Evolutionary conservation across 495 filamentous ascomycete species (phyloP), one percentile per base, ranked within the genome.

Genomic region (Penicillium paxilli): DNA sequence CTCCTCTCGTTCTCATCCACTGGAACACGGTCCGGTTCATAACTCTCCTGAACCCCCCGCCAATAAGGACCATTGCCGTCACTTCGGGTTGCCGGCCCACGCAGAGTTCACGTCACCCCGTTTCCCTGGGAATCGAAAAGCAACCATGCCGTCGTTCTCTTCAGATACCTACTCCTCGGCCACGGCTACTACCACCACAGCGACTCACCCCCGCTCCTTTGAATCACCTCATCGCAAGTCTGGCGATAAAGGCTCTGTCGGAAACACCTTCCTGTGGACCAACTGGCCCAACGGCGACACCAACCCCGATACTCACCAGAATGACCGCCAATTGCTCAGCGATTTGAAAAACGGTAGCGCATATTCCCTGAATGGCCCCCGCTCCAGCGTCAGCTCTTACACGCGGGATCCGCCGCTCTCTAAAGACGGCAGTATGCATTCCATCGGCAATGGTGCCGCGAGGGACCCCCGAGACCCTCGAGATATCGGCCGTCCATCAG

Each of bases 401-500:
- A 80, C 71, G 47, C 75, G 74, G 58, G 79, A 80, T 14, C 64
- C 69, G 55, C 66, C 66, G 21, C 72, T 69, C 41, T 82, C 80
- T 37, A 79, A 76, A 50, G 79, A 82, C 60, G 78, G 73, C 40
- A 83, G 80, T 60, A 71, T 76, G 49, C 63, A 76, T 28, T 83
- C 82, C 16, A 52, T 80, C 50, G 74, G 70, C 47, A 82, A 78
- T 55, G 77, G 68, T 23, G 71, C 68, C 33, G 47, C 56, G 19
- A 72, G 35, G 17, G 35, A 38, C 35, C 35, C 35, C n/a, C 35
- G 66, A 58, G 76, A 79, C 54, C 45, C 51, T 30, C 67, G 65
- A 47, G 70, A 83, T 33, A 59, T 66, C 38, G 70, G 68, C 51
- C 67, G 74, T 54, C 64, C 67, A 17, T 65, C 71, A n/a, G 64